Percentiles rank a stretch among this genome's conserved stretches.
phyloP scores from a whole-genome alignment of 768 basidiomycete species.

The Auriscalpium microsporum region DNA sequence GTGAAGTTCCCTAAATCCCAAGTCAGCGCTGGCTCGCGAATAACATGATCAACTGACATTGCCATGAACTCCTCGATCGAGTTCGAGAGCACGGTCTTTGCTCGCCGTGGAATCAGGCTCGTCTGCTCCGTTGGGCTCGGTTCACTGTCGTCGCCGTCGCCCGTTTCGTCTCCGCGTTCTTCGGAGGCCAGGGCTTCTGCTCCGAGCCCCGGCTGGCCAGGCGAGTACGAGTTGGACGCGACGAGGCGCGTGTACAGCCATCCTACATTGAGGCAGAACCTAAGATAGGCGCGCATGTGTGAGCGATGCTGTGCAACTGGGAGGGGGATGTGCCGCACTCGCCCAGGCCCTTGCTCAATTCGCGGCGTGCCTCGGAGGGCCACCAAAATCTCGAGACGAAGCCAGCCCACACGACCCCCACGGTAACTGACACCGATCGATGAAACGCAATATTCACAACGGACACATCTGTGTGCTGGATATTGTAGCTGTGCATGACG shows the following conservation, averaged over 20 bases:
- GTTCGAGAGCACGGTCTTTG: constrained; percentile 39
- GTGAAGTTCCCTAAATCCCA: constrained; percentile 73
- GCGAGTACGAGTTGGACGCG: constrained; percentile 71
- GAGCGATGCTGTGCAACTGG: constrained; percentile 1
- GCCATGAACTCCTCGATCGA: constrained; percentile 87
- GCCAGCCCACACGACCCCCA: constrained; percentile 84
- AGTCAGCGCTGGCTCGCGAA: too few species aligned
- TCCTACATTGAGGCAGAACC: constrained; percentile 88
- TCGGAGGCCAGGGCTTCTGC: too few species aligned
- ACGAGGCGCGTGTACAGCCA: constrained; percentile 94
- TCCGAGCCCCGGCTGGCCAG: constrained; percentile 28
- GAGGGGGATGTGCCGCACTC: constrained; percentile 49
- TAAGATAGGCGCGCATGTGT: constrained; percentile 22
- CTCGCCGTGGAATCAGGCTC: constrained; percentile 26
- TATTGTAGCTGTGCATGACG: constrained; percentile 56
- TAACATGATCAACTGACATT: constrained; percentile 46
- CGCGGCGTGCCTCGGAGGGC: constrained; percentile 89
- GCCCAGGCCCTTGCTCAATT: constrained; percentile 75
- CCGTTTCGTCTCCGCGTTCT: background rate
- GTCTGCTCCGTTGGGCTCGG: constrained; percentile 18
- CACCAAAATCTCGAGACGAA: constrained; percentile 89
- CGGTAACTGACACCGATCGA: constrained; percentile 72
- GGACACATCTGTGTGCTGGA: constrained; percentile 53
- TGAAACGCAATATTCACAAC: constrained; percentile 65
- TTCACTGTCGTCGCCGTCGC: constrained; percentile 13